Evolutionary conservation across 2,329 filamentous ascomycete genomes (phyloP), one percentile per base, ranked within the genome.

Genomic region (Nannizziopsis barbatae): DNA sequence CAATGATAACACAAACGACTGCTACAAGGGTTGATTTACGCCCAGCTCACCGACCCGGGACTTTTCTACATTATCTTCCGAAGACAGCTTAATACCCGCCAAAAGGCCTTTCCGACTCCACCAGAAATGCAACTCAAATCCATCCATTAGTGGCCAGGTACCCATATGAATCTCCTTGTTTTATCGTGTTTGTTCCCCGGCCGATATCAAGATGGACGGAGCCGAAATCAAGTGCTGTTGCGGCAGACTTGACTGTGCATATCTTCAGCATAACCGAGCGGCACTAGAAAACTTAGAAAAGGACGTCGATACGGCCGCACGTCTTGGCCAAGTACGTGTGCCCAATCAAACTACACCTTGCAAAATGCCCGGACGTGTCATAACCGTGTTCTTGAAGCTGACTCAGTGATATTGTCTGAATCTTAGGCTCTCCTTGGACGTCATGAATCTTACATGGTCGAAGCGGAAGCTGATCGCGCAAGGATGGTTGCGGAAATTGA

Each of bases 381-480:
- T 17, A 15, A 33, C 6, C 8, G 38, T 17, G 32, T 39, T 31
- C 30, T 27, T 47, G 30, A 27, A 27, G 33, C 46, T 52, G 44
- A 45, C 38, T 36, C 38, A 20, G 30, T 7, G 36, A 61, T 55
- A 31, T 20, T 12, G 1, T 36, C 14, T 37, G 60, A 60, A 56
- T 52, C 57, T 14, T 45, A 96, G 92, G 88, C 88, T 52, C 75
- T 98, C 49, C 79, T 98, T 37, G 80, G 84, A 55, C 84, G 90
- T 59, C 89, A 98, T 76, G 89, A 96, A 72, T 81, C 85, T 51
- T 95, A 94, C 68, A 90, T 95, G 75, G 83, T 83, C 57, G 87
- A 95, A 65, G 87, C 89, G 51, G 88, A 95, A 71, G 80, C 81
- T 57, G 88, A 95, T 64, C 84, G 89, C 52, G 71, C 75, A 52